These are phyloP conservation scores for Endothia cerciana DNA, from an alignment of 2,329 filamentous ascomycete species.

Conservation along the genomic window DNA sequence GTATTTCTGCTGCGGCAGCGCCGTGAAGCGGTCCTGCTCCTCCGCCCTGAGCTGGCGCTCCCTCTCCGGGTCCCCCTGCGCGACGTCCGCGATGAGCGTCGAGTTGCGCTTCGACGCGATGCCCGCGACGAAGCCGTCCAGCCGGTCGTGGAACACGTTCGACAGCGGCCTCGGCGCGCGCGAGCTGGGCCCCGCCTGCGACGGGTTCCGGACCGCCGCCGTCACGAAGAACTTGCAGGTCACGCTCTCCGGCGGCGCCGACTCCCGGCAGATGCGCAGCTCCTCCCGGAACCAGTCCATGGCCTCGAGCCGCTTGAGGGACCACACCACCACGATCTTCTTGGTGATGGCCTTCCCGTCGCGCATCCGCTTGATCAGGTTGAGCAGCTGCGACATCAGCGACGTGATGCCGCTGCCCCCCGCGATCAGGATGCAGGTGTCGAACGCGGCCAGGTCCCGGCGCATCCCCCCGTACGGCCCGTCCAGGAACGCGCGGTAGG, in stretches of 20 bases:
- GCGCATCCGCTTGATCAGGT: slow-evolving; percentile 95
- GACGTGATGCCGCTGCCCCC: slow-evolving; percentile 95
- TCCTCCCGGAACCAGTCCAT: slow-evolving; percentile 99
- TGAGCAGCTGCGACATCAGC: slow-evolving; percentile 85
- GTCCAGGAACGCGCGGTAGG: slow-evolving; percentile 89
- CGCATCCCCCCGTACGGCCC: slow-evolving; percentile 96
- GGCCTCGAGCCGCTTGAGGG: slow-evolving; percentile 84
- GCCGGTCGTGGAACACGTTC: slow-evolving; percentile 79
- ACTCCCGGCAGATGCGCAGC: slow-evolving; percentile 86
- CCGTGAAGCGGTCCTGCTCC: slow-evolving; percentile 82
- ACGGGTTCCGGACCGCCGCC: slow-evolving; percentile 63
- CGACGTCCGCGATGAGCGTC: slow-evolving; percentile 79
- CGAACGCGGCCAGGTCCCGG: slow-evolving; percentile 85
- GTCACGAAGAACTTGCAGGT: slow-evolving; percentile 96
- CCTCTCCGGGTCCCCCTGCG: slow-evolving; percentile 75
- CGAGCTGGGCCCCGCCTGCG: slow-evolving; percentile 40
- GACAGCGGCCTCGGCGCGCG: slow-evolving; percentile 68
- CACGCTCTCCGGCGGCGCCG: slow-evolving; percentile 83
- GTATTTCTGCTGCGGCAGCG: slow-evolving; percentile 72
- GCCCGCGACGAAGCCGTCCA: slow-evolving; percentile 85
- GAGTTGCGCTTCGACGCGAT: slow-evolving; percentile 88
- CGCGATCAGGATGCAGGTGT: slow-evolving; percentile 89
- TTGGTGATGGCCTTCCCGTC: slow-evolving; percentile 93
- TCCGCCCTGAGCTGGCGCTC: slow-evolving; percentile 80
- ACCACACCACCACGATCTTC: slow-evolving; percentile 91